Conservation (phyloP, 306 rosid species). For the Glycine tomentella region DNA sequence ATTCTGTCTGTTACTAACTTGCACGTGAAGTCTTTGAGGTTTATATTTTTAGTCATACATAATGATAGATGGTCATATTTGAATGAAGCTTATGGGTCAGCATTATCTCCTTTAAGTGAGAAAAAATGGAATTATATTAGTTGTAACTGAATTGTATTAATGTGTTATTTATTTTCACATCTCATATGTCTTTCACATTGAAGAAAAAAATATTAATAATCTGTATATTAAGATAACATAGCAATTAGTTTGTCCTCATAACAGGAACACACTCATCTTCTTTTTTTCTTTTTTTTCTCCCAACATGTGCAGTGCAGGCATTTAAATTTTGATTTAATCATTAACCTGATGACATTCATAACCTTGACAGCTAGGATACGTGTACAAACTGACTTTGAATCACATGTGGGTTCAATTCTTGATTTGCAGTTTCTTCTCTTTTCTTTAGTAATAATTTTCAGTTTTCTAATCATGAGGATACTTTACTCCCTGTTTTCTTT, state of each 20-base stretch:
- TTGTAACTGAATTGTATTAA: not conserved
- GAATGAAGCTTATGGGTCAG: not conserved
- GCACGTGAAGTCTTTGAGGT: not conserved
- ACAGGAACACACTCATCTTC: too few relatives aligned
- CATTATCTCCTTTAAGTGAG: not conserved
- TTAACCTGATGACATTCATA: not conserved
- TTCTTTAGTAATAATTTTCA: too few relatives aligned
- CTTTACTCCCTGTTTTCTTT: not conserved
- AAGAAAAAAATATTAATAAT: too few relatives aligned
- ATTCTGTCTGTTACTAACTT: not conserved
- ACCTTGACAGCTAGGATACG: not conserved
- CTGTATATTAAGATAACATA: too few relatives aligned
- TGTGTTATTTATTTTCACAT: not conserved
- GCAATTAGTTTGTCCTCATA: too few relatives aligned
- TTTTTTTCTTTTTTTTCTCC: not conserved
- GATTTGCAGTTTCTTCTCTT: constrained; percentile 2
- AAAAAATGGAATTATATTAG: not conserved
- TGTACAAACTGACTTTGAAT: constrained; percentile 9
- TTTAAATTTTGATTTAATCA: constrained; percentile 36
- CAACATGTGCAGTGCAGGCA: constrained; percentile 23
- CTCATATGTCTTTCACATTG: not conserved
- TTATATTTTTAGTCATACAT: not conserved
- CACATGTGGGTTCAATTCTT: not conserved
- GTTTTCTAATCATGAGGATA: not conserved
- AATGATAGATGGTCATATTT: not conserved